Evolutionary conservation across 805 yeast species (phyloP).

Genomic region (Yarrowia sp.): DNA sequence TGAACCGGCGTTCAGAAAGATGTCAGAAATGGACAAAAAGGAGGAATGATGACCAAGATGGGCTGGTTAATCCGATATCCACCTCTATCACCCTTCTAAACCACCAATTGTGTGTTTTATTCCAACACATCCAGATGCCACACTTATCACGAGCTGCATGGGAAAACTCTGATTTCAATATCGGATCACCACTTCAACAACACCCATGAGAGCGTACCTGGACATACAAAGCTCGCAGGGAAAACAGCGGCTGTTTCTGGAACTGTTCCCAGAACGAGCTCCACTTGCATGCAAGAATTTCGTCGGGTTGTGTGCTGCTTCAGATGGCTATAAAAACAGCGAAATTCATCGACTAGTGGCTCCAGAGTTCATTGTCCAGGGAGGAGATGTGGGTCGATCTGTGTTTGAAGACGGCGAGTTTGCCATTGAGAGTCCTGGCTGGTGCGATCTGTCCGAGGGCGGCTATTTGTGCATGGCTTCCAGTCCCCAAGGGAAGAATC

Average conservation of each 20-base stretch:
- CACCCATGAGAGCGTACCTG: conserved; percentile 8
- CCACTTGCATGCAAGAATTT: conserved; percentile 1
- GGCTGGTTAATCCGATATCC: too few relatives aligned
- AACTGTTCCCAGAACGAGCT: not conserved
- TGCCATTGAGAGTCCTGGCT: conserved; percentile 3
- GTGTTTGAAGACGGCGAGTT: not conserved
- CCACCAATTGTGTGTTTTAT: too few relatives aligned
- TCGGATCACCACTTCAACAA: not conserved
- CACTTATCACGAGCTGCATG: not conserved
- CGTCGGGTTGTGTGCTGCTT: not conserved
- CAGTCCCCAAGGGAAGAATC: not conserved
- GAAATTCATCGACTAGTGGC: not conserved
- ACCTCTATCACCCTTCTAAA: too few relatives aligned
- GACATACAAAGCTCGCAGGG: not conserved
- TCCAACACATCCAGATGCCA: too few relatives aligned
- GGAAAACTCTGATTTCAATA: not conserved
- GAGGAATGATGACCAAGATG: too few relatives aligned
- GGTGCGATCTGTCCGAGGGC: not conserved
- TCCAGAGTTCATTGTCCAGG: conserved; percentile 19
- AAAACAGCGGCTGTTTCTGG: not conserved
- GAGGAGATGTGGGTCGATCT: not conserved
- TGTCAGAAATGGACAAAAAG: not conserved
- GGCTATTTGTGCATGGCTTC: conserved; percentile 13
- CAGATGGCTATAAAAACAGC: conserved; percentile 7
- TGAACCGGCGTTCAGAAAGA: not conserved